Base-by-base conservation (phyloP, 2,329 filamentous ascomycete species). In the Cephalotrichum gorgonifer region DNA sequence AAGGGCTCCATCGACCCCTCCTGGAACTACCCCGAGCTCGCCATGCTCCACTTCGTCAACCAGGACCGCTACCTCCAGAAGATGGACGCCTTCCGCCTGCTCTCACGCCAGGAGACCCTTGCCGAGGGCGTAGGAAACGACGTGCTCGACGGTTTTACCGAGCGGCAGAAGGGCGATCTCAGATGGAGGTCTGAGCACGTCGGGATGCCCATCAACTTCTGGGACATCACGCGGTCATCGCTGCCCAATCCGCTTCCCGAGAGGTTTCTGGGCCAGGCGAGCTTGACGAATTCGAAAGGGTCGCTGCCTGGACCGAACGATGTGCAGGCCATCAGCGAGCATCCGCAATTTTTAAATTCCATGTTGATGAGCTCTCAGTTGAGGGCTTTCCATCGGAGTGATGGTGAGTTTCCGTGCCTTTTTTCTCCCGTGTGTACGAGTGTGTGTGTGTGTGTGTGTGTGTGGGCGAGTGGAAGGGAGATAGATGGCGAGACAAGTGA, bases 21-120 rank as follows among this genome's bases (percentile, higher is more conserved):
- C 41, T 49, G 47, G 47, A 25, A 33, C 47, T 49, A 43, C 30
- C 39, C 41, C 22, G 47, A 49, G 22, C 47, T 49, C 12, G 8
- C 12, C 47, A 43, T 44, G 35, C 47, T 49, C 39, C 35, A 14
- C 30, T 44, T 49, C 28, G 28, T 43, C 28, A 49, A 64, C 47
- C 41, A 44, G 11, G 11, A 23, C 20, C 39, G 41, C 39, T 44
- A 43, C 41, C n/a, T 49, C 41, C 27, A 49, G n/a, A 43, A 49
- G 23, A 49, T 49, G 39, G 47, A 49, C 47, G 47, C 47, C 22
- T 43, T 43, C 22, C 39, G 41, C 20, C 22, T 38, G n/a, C 47
- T 49, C 47, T 43, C 39, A 9, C n/a, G 31, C 9, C 47, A 43
- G 12, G 28, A 15, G 12, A 28, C 27, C 20, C 47, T 43, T 28